Conservation (phyloP, 805 yeast genomes). For the Kluyveromyces nonfermentans region DNA sequence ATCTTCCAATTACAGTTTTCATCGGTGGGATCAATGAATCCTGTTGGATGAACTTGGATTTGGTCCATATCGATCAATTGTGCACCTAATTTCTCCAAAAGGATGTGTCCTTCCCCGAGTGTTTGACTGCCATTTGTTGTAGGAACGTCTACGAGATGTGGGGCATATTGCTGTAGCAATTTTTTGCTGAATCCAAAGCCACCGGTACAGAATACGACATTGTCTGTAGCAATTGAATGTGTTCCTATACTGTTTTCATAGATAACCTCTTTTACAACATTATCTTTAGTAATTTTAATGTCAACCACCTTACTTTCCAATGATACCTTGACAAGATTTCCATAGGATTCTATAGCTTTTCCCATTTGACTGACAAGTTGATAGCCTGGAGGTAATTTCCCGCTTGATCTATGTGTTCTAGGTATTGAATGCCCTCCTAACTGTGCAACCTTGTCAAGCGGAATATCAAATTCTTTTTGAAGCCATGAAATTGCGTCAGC, state of each 20-base stretch:
- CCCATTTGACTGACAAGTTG: slow-evolving; percentile 43
- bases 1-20: slow-evolving; percentile 39
- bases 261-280: slow-evolving; percentile 34
- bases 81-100: slow-evolving; percentile 41
- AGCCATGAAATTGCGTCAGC: slow-evolving; percentile 68
- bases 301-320: slow-evolving; percentile 33
- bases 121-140: slow-evolving; percentile 50
- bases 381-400: slow-evolving; percentile 49
- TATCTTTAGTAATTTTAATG: slow-evolving; percentile 22
- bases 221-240: slow-evolving; percentile 19
- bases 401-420: slow-evolving; percentile 71
- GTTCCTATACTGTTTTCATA: slow-evolving; percentile 27
- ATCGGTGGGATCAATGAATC: slow-evolving; percentile 40
- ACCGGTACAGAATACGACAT: slow-evolving; percentile 48
- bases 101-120: slow-evolving; percentile 48
- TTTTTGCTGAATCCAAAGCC: slow-evolving; percentile 40
- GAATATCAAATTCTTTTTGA: slow-evolving; percentile 50
- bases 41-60: slow-evolving; percentile 56
- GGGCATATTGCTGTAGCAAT: slow-evolving; percentile 35
- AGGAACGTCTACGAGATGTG: slow-evolving; percentile 38
- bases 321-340: slow-evolving; percentile 28
- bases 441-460: slow-evolving; percentile 59
- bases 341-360: slow-evolving; percentile 27
- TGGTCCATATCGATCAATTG: slow-evolving; percentile 48
- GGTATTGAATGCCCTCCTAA: slow-evolving; percentile 77